Conservation (phyloP, 768 basidiomycete genomes). For the Kwoniella mangroviensis region DNA sequence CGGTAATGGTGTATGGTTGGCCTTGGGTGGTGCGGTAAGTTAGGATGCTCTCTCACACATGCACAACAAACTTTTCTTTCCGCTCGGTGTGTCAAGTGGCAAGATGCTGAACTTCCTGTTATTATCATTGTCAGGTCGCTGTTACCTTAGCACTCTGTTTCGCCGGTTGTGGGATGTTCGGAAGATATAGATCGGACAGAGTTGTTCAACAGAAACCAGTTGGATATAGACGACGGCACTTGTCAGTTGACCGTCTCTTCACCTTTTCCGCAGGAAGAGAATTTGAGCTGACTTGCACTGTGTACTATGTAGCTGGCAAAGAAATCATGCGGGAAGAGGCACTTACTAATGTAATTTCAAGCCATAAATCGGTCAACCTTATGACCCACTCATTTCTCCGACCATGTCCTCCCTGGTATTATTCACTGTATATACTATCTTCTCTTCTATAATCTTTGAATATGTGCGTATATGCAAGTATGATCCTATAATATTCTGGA, state of each 20-base stretch:
- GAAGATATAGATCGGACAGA: constrained; percentile 32
- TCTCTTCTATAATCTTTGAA: neutral
- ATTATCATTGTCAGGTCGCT: constrained; percentile 22
- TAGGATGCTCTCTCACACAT: neutral
- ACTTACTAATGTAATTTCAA: constrained; percentile 3
- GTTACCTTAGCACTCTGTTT: constrained; percentile 39
- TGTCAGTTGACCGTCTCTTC: too few species aligned
- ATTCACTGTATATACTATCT: neutral
- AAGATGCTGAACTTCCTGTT: neutral
- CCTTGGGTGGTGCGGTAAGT: constrained; percentile 43
- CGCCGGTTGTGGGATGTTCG: constrained; percentile 49
- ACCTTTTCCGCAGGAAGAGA: too few species aligned
- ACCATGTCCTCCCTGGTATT: too few species aligned
- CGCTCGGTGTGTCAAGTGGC: neutral
- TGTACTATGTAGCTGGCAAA: constrained; percentile 16
- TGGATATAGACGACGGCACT: constrained; percentile 17
- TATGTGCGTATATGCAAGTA: too few species aligned
- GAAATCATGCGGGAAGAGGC: constrained; percentile 9
- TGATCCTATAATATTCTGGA: too few species aligned
- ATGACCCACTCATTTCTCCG: too few species aligned
- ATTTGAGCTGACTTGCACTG: neutral
- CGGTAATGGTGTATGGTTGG: constrained; percentile 48
- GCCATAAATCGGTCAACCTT: too few species aligned
- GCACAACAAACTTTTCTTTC: too few species aligned
- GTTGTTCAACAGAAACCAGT: constrained; percentile 1